Percentiles rank a stretch among this genome's conserved stretches.
Evolutionary conservation across 2,329 filamentous ascomycete genomes (phyloP).

Genomic region (Phaeosphaeriaceae sp.): DNA sequence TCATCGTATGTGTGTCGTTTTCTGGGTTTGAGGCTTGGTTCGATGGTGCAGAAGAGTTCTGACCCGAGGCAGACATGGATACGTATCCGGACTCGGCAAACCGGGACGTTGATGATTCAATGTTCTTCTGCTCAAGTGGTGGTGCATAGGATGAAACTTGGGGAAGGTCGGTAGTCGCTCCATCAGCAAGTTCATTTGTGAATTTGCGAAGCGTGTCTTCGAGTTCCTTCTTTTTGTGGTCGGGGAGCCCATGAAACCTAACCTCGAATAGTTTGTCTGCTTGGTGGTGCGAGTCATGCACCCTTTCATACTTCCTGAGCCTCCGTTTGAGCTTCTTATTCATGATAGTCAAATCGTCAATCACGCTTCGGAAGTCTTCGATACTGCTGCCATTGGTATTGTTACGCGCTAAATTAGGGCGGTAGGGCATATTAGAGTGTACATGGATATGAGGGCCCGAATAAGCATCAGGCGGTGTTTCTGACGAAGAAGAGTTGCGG

Average conservation of each 20-base stretch:
- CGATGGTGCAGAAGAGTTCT: constrained; percentile 51
- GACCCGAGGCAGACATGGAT: constrained; percentile 62
- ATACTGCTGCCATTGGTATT: constrained; percentile 63
- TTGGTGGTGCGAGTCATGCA: constrained; percentile 69
- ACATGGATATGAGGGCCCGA: constrained; percentile 19
- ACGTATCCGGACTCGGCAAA: constrained; percentile 65
- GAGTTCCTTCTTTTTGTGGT: constrained; percentile 76
- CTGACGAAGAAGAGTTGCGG: constrained; percentile 53
- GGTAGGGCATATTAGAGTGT: constrained; percentile 33
- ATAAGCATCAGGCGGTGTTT: constrained; percentile 49
- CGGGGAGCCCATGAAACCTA: constrained; percentile 74
- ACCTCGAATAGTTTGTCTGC: constrained; percentile 85
- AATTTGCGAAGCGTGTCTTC: constrained; percentile 77
- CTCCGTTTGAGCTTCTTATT: constrained; percentile 80
- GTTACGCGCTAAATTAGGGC: constrained; percentile 48
- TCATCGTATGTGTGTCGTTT: constrained; percentile 35
- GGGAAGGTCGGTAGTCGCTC: constrained; percentile 24
- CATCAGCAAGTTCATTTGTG: constrained; percentile 65
- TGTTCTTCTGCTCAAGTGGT: constrained; percentile 62
- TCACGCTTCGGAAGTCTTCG: constrained; percentile 80
- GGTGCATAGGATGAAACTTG: constrained; percentile 45
- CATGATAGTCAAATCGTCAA: constrained; percentile 84
- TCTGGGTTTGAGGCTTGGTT: constrained; percentile 29
- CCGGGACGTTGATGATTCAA: constrained; percentile 63
- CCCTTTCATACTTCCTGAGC: constrained; percentile 72